A percentile compares a stretch with the other conserved stretches of the same genome.
These are phyloP conservation scores for Ophiosphaerella korrae DNA, from an alignment of 2,329 filamentous ascomycete genomes.

Conservation along the genomic window DNA sequence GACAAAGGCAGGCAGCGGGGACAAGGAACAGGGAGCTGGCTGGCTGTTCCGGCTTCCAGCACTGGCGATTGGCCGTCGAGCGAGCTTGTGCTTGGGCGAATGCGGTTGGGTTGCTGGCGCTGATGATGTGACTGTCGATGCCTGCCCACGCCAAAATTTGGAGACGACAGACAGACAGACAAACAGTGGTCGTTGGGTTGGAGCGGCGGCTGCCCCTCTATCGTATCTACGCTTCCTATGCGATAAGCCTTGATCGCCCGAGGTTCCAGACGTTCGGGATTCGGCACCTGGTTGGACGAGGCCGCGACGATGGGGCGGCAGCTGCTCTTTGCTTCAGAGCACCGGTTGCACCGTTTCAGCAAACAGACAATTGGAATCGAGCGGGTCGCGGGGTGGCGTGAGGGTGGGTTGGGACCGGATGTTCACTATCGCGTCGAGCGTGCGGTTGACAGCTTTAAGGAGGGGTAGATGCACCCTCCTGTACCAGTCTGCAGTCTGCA, in stretches of 20 bases:
- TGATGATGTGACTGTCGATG: constrained; percentile 20
- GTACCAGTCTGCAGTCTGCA: constrained; percentile 30
- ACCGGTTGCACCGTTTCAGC: neutral
- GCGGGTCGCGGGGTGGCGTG: constrained; percentile 3
- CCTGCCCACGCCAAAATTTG: constrained; percentile 36
- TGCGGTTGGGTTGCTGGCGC: neutral
- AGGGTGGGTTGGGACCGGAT: constrained; percentile 11
- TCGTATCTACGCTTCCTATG: constrained; percentile 9
- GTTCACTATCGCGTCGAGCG: constrained; percentile 8
- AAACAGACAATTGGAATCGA: neutral
- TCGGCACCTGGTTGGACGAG: constrained; percentile 13
- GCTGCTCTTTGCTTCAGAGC: neutral
- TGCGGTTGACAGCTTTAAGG: constrained; percentile 19
- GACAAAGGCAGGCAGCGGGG: constrained; percentile 17
- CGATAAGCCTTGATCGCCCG: constrained; percentile 44
- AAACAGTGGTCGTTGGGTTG: neutral
- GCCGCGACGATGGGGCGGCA: constrained; percentile 6
- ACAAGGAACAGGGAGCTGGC: constrained; percentile 36
- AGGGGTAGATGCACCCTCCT: constrained; percentile 44
- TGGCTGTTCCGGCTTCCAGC: constrained; percentile 26
- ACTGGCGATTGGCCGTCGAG: constrained; percentile 38
- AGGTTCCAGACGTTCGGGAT: constrained; percentile 33
- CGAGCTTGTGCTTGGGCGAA: constrained; percentile 29
- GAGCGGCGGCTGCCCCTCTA: constrained; percentile 25
- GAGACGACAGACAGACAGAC: neutral